Evolutionary conservation across 306 rosid species (phyloP).

Genomic region (Sesbania bispinosa): DNA sequence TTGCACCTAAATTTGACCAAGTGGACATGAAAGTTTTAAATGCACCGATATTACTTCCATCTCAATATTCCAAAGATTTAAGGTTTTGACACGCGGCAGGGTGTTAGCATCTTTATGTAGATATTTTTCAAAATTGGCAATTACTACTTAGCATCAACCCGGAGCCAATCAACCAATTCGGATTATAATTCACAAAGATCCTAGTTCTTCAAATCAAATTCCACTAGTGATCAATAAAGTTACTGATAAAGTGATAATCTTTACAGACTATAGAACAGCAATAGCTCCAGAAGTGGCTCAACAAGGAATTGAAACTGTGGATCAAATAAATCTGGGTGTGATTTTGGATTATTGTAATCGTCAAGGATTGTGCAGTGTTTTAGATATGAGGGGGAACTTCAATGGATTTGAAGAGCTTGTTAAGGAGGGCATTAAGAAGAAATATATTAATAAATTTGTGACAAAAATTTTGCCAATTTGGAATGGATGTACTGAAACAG

Average conservation of each 20-base stretch:
- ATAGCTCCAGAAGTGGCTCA: constrained; percentile 23
- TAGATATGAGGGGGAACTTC: constrained; percentile 56
- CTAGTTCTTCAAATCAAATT: constrained; percentile 34
- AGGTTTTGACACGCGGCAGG: neutral
- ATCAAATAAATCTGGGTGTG: constrained; percentile 49
- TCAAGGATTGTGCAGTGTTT: constrained; percentile 71
- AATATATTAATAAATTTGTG: constrained; percentile 53
- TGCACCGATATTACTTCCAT: neutral
- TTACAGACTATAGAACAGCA: constrained; percentile 33
- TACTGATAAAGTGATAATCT: constrained; percentile 38
- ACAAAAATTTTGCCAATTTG: constrained; percentile 74
- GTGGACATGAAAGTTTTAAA: neutral
- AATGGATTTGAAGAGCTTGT: constrained; percentile 57
- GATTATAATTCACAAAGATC: constrained; percentile 40
- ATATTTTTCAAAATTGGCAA: neutral
- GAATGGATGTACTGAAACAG: constrained; percentile 38
- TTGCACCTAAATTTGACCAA: constrained; percentile 27
- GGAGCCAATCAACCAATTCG: constrained; percentile 75
- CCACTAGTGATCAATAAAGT: constrained; percentile 25
- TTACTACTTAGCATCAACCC: constrained; percentile 7
- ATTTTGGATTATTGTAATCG: constrained; percentile 62
- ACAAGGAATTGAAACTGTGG: constrained; percentile 58
- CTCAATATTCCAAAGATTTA: neutral
- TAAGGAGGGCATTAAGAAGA: constrained; percentile 53
- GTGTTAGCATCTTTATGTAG: neutral